Evolutionary conservation across 1,139 yeast genomes (phyloP).

Genomic region (Suhomyces anneliseae): DNA sequence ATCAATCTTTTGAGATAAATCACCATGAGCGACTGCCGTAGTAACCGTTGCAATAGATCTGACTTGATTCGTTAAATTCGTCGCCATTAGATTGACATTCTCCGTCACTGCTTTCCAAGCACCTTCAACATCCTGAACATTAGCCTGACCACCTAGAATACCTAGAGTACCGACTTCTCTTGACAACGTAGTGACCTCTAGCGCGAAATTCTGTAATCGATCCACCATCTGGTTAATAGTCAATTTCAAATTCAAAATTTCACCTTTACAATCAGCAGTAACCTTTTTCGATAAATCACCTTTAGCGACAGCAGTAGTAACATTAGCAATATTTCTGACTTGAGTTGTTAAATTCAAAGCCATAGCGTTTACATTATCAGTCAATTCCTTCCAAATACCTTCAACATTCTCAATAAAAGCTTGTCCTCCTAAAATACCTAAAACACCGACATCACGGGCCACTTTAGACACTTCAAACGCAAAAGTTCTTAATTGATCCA

Average conservation of each 20-base stretch:
- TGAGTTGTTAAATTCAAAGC: constrained; percentile 84
- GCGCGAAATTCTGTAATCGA: constrained; percentile 82
- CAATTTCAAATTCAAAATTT: constrained; percentile 73
- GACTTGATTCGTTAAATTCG: constrained; percentile 84
- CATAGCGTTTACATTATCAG: constrained; percentile 90
- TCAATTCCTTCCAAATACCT: constrained; percentile 87
- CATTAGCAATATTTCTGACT: constrained; percentile 86
- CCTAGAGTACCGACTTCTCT: constrained; percentile 91
- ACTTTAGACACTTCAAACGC: constrained; percentile 88
- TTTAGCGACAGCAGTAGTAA: constrained; percentile 89
- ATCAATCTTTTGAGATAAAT: constrained; percentile 80
- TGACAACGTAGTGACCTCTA: constrained; percentile 83
- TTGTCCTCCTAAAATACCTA: constrained; percentile 85
- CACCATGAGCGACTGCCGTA: constrained; percentile 92
- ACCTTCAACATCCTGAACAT: constrained; percentile 89
- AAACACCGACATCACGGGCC: constrained; percentile 87
- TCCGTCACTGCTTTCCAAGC: constrained; percentile 93
- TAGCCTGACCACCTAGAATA: constrained; percentile 87
- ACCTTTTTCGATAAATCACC: constrained; percentile 86
- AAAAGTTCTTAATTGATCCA: constrained; percentile 81
- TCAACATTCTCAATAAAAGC: constrained; percentile 82
- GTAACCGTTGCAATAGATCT: constrained; percentile 89
- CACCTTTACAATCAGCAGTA: constrained; percentile 88
- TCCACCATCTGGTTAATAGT: constrained; percentile 88
- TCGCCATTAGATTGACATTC: constrained; percentile 87